A percentile compares a stretch with the other conserved stretches of the same genome.
These are phyloP conservation scores for Cucumis melo DNA, from an alignment of 306 rosid genomes.

Conservation along the genomic window DNA sequence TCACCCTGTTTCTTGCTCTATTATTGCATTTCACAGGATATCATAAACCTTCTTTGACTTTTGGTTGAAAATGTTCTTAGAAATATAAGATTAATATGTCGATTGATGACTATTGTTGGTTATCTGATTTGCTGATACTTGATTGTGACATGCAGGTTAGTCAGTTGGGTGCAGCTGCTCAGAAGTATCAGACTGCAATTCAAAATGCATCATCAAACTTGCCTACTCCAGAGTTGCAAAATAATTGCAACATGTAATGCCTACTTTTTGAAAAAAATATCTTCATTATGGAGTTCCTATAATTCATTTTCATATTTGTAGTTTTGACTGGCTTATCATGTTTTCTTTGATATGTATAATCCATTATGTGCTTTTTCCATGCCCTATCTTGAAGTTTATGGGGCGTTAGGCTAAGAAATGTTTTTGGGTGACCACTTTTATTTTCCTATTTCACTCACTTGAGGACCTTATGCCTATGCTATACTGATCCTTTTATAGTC, in stretches of 20 bases:
- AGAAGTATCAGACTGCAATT: conserved; percentile 82
- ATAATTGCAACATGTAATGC: conserved; percentile 80
- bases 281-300: not conserved
- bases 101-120: not conserved
- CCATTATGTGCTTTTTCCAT: not conserved
- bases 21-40: not conserved
- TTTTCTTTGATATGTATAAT: not conserved
- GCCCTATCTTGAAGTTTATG: not conserved
- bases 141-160: conserved; percentile 45
- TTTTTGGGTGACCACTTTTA: not conserved
- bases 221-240: conserved; percentile 84
- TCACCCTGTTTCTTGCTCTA: not conserved
- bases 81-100: not conserved
- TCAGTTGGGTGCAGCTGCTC: conserved; percentile 94
- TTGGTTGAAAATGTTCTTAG: not conserved
- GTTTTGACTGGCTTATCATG: not conserved
- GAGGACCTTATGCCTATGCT: not conserved
- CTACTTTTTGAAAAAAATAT: not conserved
- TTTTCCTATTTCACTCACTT: not conserved
- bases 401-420: not conserved
- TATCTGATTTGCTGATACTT: not conserved
- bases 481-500: not conserved
- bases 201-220: conserved; percentile 78
- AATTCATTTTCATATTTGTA: not conserved
- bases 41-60: no score